phyloP scores from a whole-genome alignment of 148 eudicot genomes.

The Beta vulgaris region DNA sequence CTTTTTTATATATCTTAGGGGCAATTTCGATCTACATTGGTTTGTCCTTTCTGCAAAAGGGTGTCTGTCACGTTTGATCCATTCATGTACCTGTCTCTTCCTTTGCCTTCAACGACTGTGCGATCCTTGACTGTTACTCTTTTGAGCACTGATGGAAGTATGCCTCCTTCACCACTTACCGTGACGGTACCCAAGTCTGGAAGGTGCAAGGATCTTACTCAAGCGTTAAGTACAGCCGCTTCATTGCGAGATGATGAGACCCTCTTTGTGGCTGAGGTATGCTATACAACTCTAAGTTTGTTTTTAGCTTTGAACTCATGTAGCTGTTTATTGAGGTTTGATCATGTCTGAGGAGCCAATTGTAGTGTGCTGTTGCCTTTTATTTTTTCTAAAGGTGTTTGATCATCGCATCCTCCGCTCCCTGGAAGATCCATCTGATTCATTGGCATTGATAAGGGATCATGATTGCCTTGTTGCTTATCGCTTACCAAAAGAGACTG shows the following conservation, averaged over 20 bases:
- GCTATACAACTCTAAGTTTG: conserved; percentile 1
- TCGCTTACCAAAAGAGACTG: conserved; percentile 57
- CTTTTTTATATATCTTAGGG: conserved; percentile 40
- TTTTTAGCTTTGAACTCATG: background rate
- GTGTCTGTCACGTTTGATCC: conserved; percentile 76
- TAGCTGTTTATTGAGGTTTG: background rate
- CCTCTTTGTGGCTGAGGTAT: conserved; percentile 78
- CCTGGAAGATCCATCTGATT: conserved; percentile 53
- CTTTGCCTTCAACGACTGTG: conserved; percentile 66
- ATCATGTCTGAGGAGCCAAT: background rate
- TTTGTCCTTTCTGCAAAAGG: conserved; percentile 74
- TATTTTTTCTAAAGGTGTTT: conserved; percentile 50
- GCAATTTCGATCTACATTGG: conserved; percentile 70
- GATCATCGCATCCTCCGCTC: conserved; percentile 43
- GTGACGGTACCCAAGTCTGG: conserved; percentile 68
- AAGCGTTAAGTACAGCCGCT: conserved; percentile 57
- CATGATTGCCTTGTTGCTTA: conserved; percentile 74
- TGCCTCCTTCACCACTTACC: conserved; percentile 48
- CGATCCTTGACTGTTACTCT: conserved; percentile 75
- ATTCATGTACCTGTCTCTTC: conserved; percentile 75
- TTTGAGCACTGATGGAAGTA: conserved; percentile 59
- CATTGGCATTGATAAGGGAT: conserved; percentile 68
- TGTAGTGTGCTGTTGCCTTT: background rate
- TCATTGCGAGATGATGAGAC: conserved; percentile 55
- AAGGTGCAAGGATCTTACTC: conserved; percentile 64